phyloP scores from a whole-genome alignment of 805 yeast genomes.

The Candida ovalis region DNA sequence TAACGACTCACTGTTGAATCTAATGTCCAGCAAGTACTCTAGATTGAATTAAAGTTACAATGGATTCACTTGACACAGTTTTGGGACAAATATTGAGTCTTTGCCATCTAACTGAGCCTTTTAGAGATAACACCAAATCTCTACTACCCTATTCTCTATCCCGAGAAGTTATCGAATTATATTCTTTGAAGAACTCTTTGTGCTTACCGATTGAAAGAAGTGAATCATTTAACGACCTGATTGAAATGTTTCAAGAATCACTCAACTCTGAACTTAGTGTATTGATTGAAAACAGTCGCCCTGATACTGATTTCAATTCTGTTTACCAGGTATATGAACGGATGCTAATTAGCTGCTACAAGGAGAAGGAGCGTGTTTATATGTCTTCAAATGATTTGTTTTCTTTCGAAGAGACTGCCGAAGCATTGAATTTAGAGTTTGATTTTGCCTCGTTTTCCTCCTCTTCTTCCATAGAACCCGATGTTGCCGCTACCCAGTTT shows the following conservation, averaged over 20 bases:
- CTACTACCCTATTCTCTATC: not conserved
- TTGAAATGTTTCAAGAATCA: not conserved
- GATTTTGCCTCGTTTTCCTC: conserved; percentile 1
- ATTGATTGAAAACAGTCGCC: not conserved
- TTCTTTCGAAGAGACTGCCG: not conserved
- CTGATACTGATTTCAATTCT: not conserved
- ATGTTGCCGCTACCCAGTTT: not conserved
- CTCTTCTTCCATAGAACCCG: not conserved
- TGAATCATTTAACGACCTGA: not conserved
- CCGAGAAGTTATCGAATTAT: not conserved
- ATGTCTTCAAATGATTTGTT: not conserved
- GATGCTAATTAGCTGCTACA: not conserved
- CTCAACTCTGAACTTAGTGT: not conserved
- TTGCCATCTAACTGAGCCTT: not conserved
- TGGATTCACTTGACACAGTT: conserved; percentile 2
- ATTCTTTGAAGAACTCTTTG: not conserved
- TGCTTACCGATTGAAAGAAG: not conserved
- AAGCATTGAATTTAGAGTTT: not conserved
- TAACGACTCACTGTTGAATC: not conserved
- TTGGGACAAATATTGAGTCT: conserved; percentile 1
- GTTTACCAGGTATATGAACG: not conserved
- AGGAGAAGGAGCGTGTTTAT: not conserved
- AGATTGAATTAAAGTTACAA: not conserved
- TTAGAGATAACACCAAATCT: not conserved
- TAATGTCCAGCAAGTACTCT: not conserved